Evolutionary conservation across 2,329 filamentous ascomycete genomes (phyloP).

Genomic region (Fonsecaea monophora): DNA sequence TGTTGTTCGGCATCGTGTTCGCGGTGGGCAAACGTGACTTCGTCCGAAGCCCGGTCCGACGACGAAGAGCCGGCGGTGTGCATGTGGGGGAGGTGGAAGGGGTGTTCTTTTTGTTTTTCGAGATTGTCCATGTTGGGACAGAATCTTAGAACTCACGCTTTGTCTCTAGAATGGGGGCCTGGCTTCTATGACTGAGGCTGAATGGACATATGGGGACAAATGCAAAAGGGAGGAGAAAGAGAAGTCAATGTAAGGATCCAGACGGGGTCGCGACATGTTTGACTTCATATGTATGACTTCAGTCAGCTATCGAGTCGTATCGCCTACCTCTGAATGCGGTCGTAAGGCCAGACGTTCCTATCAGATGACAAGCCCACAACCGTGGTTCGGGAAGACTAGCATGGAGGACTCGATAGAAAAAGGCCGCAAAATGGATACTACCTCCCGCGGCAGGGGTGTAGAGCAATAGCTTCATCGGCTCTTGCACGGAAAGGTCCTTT

Average conservation of each 20-base stretch:
- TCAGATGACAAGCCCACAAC: constrained; percentile 20
- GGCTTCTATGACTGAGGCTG: background rate
- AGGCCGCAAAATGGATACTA: constrained; percentile 1
- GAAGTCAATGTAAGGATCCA: background rate
- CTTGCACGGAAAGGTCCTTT: background rate
- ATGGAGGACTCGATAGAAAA: background rate
- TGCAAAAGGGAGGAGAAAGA: background rate
- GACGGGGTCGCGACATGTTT: background rate
- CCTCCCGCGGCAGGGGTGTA: background rate
- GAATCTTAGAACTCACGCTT: background rate
- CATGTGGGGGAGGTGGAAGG: constrained; percentile 16
- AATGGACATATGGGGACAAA: background rate
- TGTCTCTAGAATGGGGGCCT: background rate
- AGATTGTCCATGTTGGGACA: constrained; percentile 22
- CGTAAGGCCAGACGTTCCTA: constrained; percentile 5
- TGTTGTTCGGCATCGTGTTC: constrained; percentile 26
- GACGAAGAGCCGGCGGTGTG: constrained; percentile 31
- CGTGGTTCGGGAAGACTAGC: constrained; percentile 15
- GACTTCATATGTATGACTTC: constrained; percentile 1
- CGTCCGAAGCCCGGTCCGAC: constrained; percentile 27
- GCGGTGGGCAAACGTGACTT: constrained; percentile 35
- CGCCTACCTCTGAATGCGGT: constrained; percentile 5
- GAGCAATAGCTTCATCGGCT: constrained; percentile 10
- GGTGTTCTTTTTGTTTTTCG: constrained; percentile 24
- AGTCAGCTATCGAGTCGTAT: constrained; percentile 4